phyloP scores from a whole-genome alignment of 164 flowering plant genomes.

The Stephania yunnanensis region DNA sequence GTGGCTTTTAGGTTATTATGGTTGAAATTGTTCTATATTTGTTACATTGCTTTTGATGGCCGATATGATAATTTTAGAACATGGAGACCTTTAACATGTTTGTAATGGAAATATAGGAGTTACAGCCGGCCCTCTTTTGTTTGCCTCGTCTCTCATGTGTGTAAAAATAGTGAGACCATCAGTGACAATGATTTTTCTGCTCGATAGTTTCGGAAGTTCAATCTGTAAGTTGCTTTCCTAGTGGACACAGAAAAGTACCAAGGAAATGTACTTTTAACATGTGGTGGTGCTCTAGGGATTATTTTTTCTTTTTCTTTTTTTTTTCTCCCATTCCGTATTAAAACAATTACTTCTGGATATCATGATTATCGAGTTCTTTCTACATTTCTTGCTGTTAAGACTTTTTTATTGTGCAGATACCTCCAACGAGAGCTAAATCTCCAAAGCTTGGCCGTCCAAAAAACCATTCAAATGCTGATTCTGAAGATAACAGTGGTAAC shows the following conservation, averaged over 20 bases:
- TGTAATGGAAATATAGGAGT: no score
- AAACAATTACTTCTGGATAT: neutral
- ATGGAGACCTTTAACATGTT: no score
- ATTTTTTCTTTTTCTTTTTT: neutral
- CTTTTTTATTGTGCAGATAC: slow-evolving; percentile 46
- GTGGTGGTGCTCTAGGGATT: neutral
- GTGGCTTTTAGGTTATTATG: no score
- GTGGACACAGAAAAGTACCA: neutral
- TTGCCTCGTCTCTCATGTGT: no score
- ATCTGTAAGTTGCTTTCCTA: neutral
- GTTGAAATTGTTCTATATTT: no score
- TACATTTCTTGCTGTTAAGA: neutral
- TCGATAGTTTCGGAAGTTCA: neutral
- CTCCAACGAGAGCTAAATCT: slow-evolving; percentile 87
- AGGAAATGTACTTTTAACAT: neutral
- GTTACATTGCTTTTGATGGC: no score
- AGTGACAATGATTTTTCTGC: no score
- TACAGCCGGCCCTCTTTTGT: no score
- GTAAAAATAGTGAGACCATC: no score
- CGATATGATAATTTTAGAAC: no score
- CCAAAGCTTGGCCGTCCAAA: slow-evolving; percentile 86
- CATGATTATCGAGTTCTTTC: neutral
- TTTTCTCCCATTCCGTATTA: neutral
- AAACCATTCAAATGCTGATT: slow-evolving; percentile 30
- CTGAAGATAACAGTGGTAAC: slow-evolving; percentile 33